These are phyloP conservation scores for Trichoderma koningii DNA, from an alignment of 2,329 filamentous ascomycete genomes.

Conservation along the genomic window DNA sequence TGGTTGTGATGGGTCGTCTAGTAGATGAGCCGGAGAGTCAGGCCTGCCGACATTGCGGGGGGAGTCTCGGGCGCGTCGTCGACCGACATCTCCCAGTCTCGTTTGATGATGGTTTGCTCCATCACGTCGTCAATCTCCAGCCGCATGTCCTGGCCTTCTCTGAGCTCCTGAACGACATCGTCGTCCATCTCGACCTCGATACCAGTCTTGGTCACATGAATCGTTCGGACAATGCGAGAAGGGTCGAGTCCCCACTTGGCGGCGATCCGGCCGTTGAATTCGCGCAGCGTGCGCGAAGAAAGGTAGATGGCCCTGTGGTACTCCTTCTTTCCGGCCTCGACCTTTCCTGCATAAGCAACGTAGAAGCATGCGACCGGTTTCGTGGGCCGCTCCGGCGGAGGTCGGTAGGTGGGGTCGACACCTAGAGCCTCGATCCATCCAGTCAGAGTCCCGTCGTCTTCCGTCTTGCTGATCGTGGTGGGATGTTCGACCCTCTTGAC, in stretches of 20 bases:
- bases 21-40: slow-evolving; percentile 31
- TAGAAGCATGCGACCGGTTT: slow-evolving; percentile 90
- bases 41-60: slow-evolving; percentile 20
- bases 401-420: slow-evolving; percentile 82
- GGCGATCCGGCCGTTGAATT: slow-evolving; percentile 72
- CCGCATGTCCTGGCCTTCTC: slow-evolving; percentile 90
- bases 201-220: slow-evolving; percentile 73
- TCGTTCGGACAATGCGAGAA: slow-evolving; percentile 66
- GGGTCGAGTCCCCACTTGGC: slow-evolving; percentile 80
- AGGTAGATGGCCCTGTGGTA: slow-evolving; percentile 87
- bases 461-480: slow-evolving; percentile 54
- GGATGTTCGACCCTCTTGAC: slow-evolving; percentile 56
- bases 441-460: slow-evolving; percentile 66
- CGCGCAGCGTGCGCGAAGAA: slow-evolving; percentile 70
- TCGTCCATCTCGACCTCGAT: slow-evolving; percentile 87
- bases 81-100: slow-evolving; percentile 64
- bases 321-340: slow-evolving; percentile 55
- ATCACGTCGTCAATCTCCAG: slow-evolving; percentile 62
- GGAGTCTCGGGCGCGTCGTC: slow-evolving; percentile 36
- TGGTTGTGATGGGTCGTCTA: slow-evolving; percentile 3
- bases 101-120: slow-evolving; percentile 46
- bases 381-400: slow-evolving; percentile 69
- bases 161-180: slow-evolving; percentile 78
- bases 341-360: slow-evolving; percentile 59
- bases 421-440: slow-evolving; percentile 91